phyloP scores from a whole-genome alignment of 371 early-diverging fungal genomes.

The Mucor sp. region DNA sequence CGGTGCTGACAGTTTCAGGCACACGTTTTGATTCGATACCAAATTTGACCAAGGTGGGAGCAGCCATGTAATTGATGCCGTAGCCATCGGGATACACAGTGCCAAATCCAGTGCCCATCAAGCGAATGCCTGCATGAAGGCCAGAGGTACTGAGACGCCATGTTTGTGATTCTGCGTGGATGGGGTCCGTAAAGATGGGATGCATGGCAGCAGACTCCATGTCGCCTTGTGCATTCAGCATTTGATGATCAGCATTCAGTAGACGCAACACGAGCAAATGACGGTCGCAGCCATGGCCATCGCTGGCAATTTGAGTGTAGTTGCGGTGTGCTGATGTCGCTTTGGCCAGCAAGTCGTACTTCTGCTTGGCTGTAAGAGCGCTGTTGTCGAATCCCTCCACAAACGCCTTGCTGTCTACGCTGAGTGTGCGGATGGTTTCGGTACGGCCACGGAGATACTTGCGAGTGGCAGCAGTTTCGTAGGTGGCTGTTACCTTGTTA shows the following conservation, averaged over 20 bases:
- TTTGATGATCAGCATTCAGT: conserved; percentile 38
- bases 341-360: conserved; percentile 56
- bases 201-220: conserved; percentile 42
- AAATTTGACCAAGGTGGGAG: conserved; percentile 68
- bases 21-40: conserved; percentile 79
- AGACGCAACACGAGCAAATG: conserved; percentile 82
- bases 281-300: conserved; percentile 83
- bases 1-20: conserved; percentile 45
- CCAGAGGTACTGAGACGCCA: conserved; percentile 83
- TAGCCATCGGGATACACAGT: conserved; percentile 79
- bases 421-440: conserved; percentile 81
- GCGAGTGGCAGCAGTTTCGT: conserved; percentile 86
- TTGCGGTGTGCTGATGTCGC: conserved; percentile 71
- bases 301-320: conserved; percentile 65
- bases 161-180: conserved; percentile 59
- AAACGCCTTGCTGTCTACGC: conserved; percentile 64
- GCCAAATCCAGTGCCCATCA: conserved; percentile 84
- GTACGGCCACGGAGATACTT: conserved; percentile 83
- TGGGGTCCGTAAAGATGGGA: conserved; percentile 77
- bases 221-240: conserved; percentile 19
- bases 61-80: conserved; percentile 88
- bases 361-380: conserved; percentile 15
- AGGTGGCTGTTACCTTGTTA: conserved; percentile 64
- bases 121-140: conserved; percentile 69
- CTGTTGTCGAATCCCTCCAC: conserved; percentile 62